These are phyloP conservation scores for Grosmannia penicillata DNA, from an alignment of 2,329 filamentous ascomycete species.

Conservation along the genomic window DNA sequence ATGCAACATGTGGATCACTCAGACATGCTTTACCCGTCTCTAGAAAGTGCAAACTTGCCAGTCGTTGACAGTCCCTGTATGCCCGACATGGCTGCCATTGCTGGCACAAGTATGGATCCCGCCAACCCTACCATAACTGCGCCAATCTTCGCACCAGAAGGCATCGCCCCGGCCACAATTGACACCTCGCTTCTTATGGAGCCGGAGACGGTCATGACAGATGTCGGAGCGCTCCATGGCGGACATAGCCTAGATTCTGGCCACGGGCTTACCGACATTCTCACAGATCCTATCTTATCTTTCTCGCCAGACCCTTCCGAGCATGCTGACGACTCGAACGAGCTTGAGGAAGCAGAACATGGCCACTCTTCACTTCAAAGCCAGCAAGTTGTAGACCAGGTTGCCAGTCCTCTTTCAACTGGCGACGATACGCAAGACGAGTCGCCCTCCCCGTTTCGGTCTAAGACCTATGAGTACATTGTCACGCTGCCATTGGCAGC, in stretches of 20 bases:
- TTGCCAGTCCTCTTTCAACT: neutral
- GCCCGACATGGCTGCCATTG: too few relatives aligned
- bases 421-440: conserved; percentile 1
- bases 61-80: too few relatives aligned
- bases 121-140: too few relatives aligned
- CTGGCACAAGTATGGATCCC: too few relatives aligned
- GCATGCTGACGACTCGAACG: neutral
- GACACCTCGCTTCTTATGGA: neutral
- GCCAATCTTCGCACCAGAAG: neutral
- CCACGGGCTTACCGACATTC: too few relatives aligned
- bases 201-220: neutral
- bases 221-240: too few relatives aligned
- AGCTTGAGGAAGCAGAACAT: neutral
- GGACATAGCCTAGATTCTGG: too few relatives aligned
- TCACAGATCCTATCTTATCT: neutral
- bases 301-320: neutral
- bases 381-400: neutral
- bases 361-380: neutral
- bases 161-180: neutral
- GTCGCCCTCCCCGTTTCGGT: neutral
- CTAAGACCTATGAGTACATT: conserved; percentile 23
- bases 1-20: too few relatives aligned
- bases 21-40: too few relatives aligned
- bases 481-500: conserved; percentile 43
- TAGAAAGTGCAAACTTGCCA: too few relatives aligned